phyloP scores from a whole-genome alignment of 179 eudicot genomes.

The Pouteria campechiana region DNA sequence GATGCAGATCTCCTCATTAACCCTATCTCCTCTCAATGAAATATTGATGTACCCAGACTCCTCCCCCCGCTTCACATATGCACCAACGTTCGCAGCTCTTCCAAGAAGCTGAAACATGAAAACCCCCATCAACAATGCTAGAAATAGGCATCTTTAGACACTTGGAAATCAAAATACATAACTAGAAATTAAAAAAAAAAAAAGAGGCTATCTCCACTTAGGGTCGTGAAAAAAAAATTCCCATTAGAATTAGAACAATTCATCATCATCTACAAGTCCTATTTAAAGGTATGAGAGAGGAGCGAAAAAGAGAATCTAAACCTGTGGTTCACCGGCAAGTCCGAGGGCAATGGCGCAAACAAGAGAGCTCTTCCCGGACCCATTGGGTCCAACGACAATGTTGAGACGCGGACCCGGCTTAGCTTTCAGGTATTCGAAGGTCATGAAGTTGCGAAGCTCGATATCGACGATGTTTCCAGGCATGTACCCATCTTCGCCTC shows the following conservation, averaged over 20 bases:
- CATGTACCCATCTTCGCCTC: slow-evolving; percentile 87
- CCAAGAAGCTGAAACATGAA: slow-evolving; percentile 60
- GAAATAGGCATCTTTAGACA: no score
- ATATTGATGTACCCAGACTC: slow-evolving; percentile 66
- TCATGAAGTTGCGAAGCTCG: slow-evolving; percentile 87
- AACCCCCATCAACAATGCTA: not conserved
- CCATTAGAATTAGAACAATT: no score
- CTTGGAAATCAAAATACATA: not conserved
- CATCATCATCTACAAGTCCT: no score
- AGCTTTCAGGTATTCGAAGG: slow-evolving; percentile 57
- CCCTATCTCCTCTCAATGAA: slow-evolving; percentile 57
- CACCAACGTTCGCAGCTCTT: slow-evolving; percentile 81
- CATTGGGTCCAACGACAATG: slow-evolving; percentile 93
- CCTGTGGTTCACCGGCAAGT: slow-evolving; percentile 98
- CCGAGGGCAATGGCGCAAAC: slow-evolving; percentile 96
- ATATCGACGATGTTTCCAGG: slow-evolving; percentile 83
- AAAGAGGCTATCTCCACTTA: not conserved
- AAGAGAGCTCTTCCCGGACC: slow-evolving; percentile 91
- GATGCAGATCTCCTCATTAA: slow-evolving; percentile 36
- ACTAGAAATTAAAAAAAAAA: not conserved
- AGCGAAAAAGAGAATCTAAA: no score
- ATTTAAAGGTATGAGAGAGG: no score
- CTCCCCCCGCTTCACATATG: slow-evolving; percentile 89
- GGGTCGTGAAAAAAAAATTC: no score
- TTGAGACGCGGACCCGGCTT: slow-evolving; percentile 83